A percentile compares a stretch with the other conserved stretches of the same genome.
Conservation (phyloP, 495 filamentous ascomycete species). For the Penicillium ucsense region DNA sequence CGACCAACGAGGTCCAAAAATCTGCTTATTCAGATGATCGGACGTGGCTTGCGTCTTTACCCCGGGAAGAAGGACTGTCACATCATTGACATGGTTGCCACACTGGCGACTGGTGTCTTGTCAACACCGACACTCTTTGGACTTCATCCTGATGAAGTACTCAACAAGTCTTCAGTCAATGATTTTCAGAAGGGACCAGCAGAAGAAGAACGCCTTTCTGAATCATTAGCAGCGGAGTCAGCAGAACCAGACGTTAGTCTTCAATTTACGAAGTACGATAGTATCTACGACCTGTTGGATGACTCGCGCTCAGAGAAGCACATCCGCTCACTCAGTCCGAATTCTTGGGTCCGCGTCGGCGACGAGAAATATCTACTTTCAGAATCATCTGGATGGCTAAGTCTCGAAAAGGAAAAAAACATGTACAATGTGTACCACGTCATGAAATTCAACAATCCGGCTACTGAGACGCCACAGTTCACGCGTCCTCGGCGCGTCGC, state of each 20-base stretch:
- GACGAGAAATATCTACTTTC: conserved; percentile 57
- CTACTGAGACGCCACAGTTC: conserved; percentile 26
- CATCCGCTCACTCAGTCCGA: conserved; percentile 61
- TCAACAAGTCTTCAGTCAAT: conserved; percentile 49
- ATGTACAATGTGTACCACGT: conserved; percentile 26
- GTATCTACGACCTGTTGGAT: conserved; percentile 75
- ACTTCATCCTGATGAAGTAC: conserved; percentile 72
- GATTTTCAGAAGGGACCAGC: conserved; percentile 41
- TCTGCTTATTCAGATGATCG: conserved; percentile 94
- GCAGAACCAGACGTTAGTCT: conserved; percentile 22
- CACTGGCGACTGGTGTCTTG: conserved; percentile 68
- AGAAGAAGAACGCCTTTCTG: neutral
- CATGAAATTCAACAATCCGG: conserved; percentile 19
- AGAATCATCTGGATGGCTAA: conserved; percentile 39
- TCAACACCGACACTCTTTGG: conserved; percentile 91
- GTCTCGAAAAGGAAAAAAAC: conserved; percentile 42
- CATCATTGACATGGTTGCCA: conserved; percentile 92
- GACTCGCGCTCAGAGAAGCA: conserved; percentile 69
- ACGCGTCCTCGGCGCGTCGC: conserved; percentile 59
- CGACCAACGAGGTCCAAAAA: conserved; percentile 85
- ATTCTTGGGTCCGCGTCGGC: conserved; percentile 72
- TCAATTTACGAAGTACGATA: conserved; percentile 79
- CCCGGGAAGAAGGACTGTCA: conserved; percentile 82
- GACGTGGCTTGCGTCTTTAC: conserved; percentile 76
- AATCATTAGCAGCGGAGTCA: neutral